phyloP scores from a whole-genome alignment of 352 stramenopile species.

The Plasmopara muralis region DNA sequence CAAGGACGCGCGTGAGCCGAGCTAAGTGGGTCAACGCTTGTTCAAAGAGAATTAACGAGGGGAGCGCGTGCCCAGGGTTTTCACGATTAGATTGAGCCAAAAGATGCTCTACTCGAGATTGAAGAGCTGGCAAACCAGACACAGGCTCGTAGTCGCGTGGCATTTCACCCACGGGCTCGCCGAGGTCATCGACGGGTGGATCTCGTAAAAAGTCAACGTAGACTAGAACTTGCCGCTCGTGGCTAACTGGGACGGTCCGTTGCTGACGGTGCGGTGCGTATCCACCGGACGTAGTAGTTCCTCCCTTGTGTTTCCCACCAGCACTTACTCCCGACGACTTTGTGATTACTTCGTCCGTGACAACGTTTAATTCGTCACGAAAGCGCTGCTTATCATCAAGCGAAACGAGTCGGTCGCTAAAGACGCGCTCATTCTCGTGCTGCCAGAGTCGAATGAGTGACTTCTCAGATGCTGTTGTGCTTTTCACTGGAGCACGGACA shows the following conservation, averaged over 20 bases:
- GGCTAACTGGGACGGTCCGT: background rate
- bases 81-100: conserved; percentile 78
- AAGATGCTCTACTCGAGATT: conserved; percentile 51
- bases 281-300: conserved; percentile 2
- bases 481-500: conserved; percentile 49
- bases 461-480: conserved; percentile 35
- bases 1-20: conserved; percentile 73
- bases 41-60: conserved; percentile 87
- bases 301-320: conserved; percentile 20
- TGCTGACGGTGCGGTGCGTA: background rate
- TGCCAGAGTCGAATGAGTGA: conserved; percentile 68
- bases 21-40: conserved; percentile 84
- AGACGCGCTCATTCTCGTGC: conserved; percentile 81
- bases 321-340: conserved; percentile 6
- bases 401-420: conserved; percentile 66
- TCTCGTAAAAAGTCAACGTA: conserved; percentile 88
- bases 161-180: conserved; percentile 65
- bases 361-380: conserved; percentile 40
- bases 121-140: conserved; percentile 35
- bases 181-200: conserved; percentile 75
- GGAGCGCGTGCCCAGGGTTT: conserved; percentile 46
- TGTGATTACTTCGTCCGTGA: conserved; percentile 38
- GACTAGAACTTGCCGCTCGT: conserved; percentile 10
- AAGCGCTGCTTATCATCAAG: conserved; percentile 71
- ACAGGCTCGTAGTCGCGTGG: conserved; percentile 81